Evolutionary conservation across 768 basidiomycete species (phyloP).

Genomic region (Trichaptum fuscoviolaceum): DNA sequence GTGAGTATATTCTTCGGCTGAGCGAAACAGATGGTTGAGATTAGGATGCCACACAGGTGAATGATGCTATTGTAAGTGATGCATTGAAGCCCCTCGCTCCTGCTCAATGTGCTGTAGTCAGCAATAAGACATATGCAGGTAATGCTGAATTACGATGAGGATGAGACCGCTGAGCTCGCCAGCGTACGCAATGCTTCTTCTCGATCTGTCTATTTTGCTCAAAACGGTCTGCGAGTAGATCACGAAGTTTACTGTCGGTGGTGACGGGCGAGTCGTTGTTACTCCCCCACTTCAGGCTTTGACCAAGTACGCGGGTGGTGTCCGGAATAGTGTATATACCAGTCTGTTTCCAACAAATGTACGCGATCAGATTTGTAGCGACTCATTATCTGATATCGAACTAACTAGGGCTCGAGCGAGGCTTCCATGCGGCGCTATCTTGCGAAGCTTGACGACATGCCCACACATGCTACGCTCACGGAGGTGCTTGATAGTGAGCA

Average conservation of each 20-base stretch:
- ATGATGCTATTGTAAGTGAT: background rate
- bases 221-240: background rate
- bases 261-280: background rate
- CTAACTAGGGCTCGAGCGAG: background rate
- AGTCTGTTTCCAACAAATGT: background rate
- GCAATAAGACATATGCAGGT: background rate
- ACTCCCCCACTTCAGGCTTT: background rate
- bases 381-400: background rate
- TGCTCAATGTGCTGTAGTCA: background rate
- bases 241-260: background rate
- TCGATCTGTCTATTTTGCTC: background rate
- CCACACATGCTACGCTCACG: background rate
- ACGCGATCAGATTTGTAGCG: background rate
- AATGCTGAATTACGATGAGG: background rate
- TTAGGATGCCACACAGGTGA: background rate
- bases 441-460: background rate
- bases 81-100: background rate
- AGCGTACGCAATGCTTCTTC: background rate
- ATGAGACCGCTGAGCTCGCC: background rate
- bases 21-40: background rate
- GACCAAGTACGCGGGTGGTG: background rate
- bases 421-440: background rate
- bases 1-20: background rate
- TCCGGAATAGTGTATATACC: background rate
- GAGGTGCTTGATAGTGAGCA: background rate